Evolutionary conservation across 2,329 filamentous ascomycete species (phyloP).

Genomic region (Geosmithia flava): DNA sequence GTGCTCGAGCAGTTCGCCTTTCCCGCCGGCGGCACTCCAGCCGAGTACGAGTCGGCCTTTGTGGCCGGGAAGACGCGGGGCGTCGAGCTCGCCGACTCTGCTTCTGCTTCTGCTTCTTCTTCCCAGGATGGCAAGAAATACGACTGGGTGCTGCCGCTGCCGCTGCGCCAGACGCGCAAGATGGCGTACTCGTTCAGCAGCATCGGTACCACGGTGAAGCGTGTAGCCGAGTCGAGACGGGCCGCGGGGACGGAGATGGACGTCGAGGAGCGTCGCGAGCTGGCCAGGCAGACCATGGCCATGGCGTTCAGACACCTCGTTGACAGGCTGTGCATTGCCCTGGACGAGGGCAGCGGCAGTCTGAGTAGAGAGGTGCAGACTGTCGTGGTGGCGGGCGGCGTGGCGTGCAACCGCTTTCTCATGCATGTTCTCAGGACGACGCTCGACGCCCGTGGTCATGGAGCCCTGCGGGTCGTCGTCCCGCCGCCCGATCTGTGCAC

Average conservation of each 20-base stretch:
- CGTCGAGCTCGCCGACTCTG: slow-evolving; percentile 17
- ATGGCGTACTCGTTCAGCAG: slow-evolving; percentile 64
- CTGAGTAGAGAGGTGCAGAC: slow-evolving; percentile 30
- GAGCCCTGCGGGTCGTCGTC: slow-evolving; percentile 41
- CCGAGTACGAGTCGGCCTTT: slow-evolving; percentile 36
- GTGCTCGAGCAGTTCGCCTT: slow-evolving; percentile 74
- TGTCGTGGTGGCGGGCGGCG: slow-evolving; percentile 79
- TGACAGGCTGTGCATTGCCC: slow-evolving; percentile 57
- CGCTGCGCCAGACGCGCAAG: slow-evolving; percentile 43
- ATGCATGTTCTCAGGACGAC: slow-evolving; percentile 47
- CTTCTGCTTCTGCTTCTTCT: no score
- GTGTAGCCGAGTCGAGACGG: slow-evolving; percentile 32
- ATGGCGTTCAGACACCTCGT: slow-evolving; percentile 80
- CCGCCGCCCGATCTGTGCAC: slow-evolving; percentile 75
- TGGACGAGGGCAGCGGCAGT: slow-evolving; percentile 26
- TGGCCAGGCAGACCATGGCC: slow-evolving; percentile 67
- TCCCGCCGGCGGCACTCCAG: slow-evolving; percentile 18
- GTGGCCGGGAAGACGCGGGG: slow-evolving; percentile 16
- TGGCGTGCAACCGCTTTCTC: slow-evolving; percentile 75
- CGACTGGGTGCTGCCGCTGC: slow-evolving; percentile 56
- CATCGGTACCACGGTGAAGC: slow-evolving; percentile 41
- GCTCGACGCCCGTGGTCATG: slow-evolving; percentile 55
- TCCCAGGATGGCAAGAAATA: slow-evolving; percentile 13
- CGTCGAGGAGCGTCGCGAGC: slow-evolving; percentile 47
- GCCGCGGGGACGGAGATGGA: slow-evolving; percentile 49